Percentiles rank a stretch among this genome's conserved stretches.
These are phyloP conservation scores for Lolium rigidum DNA, from an alignment of 176 grass and related monocot species.

Conservation along the genomic window DNA sequence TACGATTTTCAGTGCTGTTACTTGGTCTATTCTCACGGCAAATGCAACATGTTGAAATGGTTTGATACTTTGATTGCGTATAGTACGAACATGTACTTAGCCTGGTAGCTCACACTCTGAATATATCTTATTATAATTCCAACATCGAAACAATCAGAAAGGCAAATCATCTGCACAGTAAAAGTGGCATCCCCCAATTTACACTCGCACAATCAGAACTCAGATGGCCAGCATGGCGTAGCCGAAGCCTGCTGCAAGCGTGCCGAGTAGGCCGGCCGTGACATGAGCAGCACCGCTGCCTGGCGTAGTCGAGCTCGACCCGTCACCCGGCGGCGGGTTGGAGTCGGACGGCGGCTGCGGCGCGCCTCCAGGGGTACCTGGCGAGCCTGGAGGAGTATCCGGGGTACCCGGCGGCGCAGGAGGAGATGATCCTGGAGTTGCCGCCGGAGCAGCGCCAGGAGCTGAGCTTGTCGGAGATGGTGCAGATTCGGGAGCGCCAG, in stretches of 20 bases:
- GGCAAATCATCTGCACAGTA: not conserved
- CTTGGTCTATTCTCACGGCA: no score
- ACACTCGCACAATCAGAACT: not conserved
- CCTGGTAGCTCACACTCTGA: no score
- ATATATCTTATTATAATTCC: not conserved
- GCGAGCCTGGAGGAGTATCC: no score
- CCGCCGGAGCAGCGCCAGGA: not conserved
- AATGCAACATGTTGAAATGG: no score
- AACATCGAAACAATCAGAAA: conserved; percentile 33
- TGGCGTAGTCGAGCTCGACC: conserved; percentile 16
- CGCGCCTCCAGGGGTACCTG: conserved; percentile 19
- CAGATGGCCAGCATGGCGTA: conserved; percentile 46
- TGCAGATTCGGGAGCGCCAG: not conserved
- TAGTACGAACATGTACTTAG: no score
- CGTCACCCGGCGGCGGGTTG: not conserved
- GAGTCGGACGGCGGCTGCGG: not conserved
- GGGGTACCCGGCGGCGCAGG: no score
- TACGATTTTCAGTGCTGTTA: no score
- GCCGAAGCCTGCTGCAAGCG: conserved; percentile 52
- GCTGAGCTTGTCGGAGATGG: not conserved
- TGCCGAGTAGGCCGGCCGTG: conserved; percentile 37
- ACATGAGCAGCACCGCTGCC: not conserved
- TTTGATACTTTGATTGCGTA: no score
- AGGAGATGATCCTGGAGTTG: conserved; percentile 23
- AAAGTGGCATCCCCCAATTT: not conserved